Conservation (phyloP, 2,329 filamentous ascomycete genomes). For the Ophiostoma sp. region DNA sequence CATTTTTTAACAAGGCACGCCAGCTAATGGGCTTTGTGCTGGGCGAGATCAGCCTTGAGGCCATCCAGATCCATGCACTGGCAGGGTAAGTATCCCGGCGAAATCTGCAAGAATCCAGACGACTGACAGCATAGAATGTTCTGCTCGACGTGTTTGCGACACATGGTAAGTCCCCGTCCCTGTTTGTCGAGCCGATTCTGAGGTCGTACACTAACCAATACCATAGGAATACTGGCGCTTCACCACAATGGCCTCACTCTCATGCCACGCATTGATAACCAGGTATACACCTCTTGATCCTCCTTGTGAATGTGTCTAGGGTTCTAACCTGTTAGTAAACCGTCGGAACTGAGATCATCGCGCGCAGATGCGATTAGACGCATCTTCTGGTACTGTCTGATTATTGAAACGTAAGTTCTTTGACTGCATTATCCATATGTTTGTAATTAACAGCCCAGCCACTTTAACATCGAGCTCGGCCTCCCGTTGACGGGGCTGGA, state of each 20-base stretch:
- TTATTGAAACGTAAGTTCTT: conserved; percentile 46
- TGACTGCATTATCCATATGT: background rate
- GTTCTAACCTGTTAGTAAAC: conserved; percentile 31
- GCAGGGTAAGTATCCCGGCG: conserved; percentile 41
- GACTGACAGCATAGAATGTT: conserved; percentile 40
- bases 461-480: conserved; percentile 52
- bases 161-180: conserved; percentile 37
- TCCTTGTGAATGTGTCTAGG: background rate
- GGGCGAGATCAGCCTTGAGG: conserved; percentile 52
- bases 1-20: conserved; percentile 58
- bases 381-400: conserved; percentile 52
- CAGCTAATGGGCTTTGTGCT: conserved; percentile 53
- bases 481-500: conserved; percentile 51
- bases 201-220: background rate
- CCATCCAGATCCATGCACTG: conserved; percentile 53
- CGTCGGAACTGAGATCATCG: conserved; percentile 43
- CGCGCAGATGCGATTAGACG: conserved; percentile 49
- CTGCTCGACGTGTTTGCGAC: conserved; percentile 47
- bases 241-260: conserved; percentile 49
- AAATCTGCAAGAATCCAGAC: background rate
- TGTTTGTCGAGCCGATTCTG: too few species aligned
- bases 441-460: conserved; percentile 15
- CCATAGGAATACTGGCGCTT: conserved; percentile 56
- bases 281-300: conserved; percentile 37
- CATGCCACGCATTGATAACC: conserved; percentile 51